Conservation (phyloP, 2,329 filamentous ascomycete species). For the Tolypocladium ovalisporum region DNA sequence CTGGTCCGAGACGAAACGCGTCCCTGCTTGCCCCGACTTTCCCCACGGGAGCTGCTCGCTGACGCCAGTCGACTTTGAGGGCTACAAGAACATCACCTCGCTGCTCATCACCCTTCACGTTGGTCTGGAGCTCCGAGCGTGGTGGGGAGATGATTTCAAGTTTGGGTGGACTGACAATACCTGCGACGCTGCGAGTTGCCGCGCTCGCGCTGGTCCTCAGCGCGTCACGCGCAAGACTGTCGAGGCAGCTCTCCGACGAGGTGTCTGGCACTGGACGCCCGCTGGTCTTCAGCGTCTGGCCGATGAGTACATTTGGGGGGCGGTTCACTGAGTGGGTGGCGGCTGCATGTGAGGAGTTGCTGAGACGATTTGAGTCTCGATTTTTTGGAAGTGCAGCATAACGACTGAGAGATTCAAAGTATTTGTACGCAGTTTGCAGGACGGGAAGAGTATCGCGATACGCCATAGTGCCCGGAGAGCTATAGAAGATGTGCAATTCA, state of each 20-base stretch:
- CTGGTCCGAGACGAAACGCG: conserved; percentile 27
- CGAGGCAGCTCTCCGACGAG: conserved; percentile 17
- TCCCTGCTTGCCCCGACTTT: conserved; percentile 26
- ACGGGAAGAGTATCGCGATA: conserved; percentile 12
- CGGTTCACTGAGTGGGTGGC: conserved; percentile 14
- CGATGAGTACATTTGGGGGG: conserved; percentile 19
- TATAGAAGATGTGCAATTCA: not conserved
- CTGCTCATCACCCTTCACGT: conserved; percentile 26
- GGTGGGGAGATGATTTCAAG: conserved; percentile 30
- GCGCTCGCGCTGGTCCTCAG: conserved; percentile 13
- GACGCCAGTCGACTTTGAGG: conserved; percentile 23
- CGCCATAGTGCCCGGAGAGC: conserved; percentile 4
- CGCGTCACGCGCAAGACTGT: conserved; percentile 20
- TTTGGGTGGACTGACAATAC: conserved; percentile 30
- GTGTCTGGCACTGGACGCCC: conserved; percentile 23
- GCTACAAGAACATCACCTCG: conserved; percentile 27
- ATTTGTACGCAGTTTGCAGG: conserved; percentile 16
- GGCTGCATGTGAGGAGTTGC: conserved; percentile 14
- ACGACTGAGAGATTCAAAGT: conserved; percentile 17
- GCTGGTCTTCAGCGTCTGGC: conserved; percentile 20
- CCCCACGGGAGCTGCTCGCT: conserved; percentile 21
- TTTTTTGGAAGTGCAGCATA: conserved; percentile 24
- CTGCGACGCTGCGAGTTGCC: conserved; percentile 26
- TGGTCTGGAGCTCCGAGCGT: conserved; percentile 23
- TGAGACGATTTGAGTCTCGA: conserved; percentile 19